Evolutionary conservation across 1,139 yeast species (phyloP).

Genomic region (Geotrichum bryndzae): DNA sequence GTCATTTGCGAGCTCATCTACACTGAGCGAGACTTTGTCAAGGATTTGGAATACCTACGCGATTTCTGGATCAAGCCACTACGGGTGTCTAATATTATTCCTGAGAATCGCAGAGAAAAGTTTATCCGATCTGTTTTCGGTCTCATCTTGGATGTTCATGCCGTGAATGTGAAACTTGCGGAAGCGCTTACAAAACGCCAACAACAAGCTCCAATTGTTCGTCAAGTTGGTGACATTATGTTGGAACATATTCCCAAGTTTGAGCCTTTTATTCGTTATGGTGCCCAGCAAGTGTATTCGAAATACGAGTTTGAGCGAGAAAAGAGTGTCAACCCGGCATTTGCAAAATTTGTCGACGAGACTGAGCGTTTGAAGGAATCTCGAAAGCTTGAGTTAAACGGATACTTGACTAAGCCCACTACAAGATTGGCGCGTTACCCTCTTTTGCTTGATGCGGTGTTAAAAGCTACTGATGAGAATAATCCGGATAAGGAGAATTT

Average conservation of each 20-base stretch:
- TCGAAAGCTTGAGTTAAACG: slow-evolving; percentile 82
- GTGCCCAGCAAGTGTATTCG: slow-evolving; percentile 95
- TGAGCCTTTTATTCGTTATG: slow-evolving; percentile 87
- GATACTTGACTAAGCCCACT: slow-evolving; percentile 90
- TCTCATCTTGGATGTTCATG: slow-evolving; percentile 79
- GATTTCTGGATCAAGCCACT: slow-evolving; percentile 93
- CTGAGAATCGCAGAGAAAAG: slow-evolving; percentile 82
- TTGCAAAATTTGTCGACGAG: slow-evolving; percentile 88
- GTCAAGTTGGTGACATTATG: slow-evolving; percentile 80
- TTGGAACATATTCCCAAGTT: slow-evolving; percentile 77
- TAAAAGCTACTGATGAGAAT: slow-evolving; percentile 71
- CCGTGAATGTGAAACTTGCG: slow-evolving; percentile 75
- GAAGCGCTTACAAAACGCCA: slow-evolving; percentile 88
- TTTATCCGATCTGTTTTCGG: slow-evolving; percentile 89
- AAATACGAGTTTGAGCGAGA: slow-evolving; percentile 94
- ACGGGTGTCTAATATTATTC: slow-evolving; percentile 77
- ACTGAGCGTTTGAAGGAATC: slow-evolving; percentile 86
- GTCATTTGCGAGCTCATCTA: slow-evolving; percentile 89
- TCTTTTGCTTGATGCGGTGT: slow-evolving; percentile 70
- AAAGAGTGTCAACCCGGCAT: slow-evolving; percentile 80
- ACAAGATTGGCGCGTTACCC: slow-evolving; percentile 96
- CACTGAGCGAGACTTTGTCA: slow-evolving; percentile 92
- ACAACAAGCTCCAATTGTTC: slow-evolving; percentile 79
- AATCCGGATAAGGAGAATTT: slow-evolving; percentile 70
- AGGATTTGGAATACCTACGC: slow-evolving; percentile 85